These are phyloP conservation scores for Saccharomycopsis javanensis DNA, from an alignment of 805 yeast genomes.

Conservation along the genomic window DNA sequence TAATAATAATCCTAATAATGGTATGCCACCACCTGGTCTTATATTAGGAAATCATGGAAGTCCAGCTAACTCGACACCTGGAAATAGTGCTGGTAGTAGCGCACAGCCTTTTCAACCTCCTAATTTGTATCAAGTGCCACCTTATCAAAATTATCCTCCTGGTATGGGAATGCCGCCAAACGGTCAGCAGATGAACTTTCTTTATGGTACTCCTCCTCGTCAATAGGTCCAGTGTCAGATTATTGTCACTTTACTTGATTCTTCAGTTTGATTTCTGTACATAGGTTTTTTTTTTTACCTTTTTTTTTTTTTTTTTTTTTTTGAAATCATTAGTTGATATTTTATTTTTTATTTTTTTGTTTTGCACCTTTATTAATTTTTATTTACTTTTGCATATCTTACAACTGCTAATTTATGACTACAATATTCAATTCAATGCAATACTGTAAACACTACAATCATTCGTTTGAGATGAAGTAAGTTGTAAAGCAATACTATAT, in stretches of 20 bases:
- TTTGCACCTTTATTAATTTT: slow-evolving; percentile 8
- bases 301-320: neutral
- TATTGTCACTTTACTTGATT: neutral
- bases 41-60: neutral
- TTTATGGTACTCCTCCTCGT: neutral
- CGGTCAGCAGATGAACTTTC: neutral
- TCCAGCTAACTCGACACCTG: neutral
- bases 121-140: slow-evolving; percentile 1
- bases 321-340: neutral
- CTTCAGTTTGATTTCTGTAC: neutral
- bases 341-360: no score
- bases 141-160: slow-evolving; percentile 1
- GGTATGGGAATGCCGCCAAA: neutral
- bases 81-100: neutral
- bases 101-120: slow-evolving; percentile 1
- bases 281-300: neutral
- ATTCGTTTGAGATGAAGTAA: neutral
- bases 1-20: slow-evolving; percentile 2
- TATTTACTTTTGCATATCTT: slow-evolving; percentile 19
- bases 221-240: neutral
- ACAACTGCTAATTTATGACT: slow-evolving; percentile 13
- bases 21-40: slow-evolving; percentile 1
- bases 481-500: neutral
- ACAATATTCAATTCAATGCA: neutral
- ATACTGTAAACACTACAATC: neutral